Conservation (phyloP, 2,329 filamentous ascomycete species). For the Microdochium bolleyi region DNA sequence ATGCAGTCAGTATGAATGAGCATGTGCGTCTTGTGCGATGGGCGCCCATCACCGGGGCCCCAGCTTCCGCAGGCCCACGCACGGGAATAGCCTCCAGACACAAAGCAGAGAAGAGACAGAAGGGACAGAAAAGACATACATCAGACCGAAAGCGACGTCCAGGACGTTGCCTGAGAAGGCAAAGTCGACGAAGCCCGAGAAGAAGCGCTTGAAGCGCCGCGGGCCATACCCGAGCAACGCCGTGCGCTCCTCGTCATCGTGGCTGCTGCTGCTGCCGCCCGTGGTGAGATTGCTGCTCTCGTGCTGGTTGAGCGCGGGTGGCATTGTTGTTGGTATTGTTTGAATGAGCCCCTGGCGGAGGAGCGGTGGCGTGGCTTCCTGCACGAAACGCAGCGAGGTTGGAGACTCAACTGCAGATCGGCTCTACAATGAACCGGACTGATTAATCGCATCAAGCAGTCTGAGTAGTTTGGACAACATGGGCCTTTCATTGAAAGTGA, state of each 20-base stretch:
- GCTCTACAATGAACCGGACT: too few species aligned
- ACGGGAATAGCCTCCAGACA: background rate
- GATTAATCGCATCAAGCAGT: too few species aligned
- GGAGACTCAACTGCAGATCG: too few species aligned
- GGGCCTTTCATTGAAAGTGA: too few species aligned
- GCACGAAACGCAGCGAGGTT: too few species aligned
- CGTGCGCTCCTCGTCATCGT: constrained; percentile 23
- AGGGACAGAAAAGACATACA: constrained; percentile 37
- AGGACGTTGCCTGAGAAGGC: constrained; percentile 68
- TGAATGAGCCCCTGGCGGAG: too few species aligned
- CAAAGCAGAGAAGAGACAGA: constrained; percentile 2
- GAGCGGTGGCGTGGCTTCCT: too few species aligned
- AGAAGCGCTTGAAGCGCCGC: constrained; percentile 40
- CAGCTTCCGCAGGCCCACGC: too few species aligned
- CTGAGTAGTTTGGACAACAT: too few species aligned
- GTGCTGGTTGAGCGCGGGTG: background rate
- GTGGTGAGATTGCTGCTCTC: background rate
- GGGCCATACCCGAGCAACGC: constrained; percentile 39
- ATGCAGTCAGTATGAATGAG: too few species aligned
- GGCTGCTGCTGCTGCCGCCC: background rate
- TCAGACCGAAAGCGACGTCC: constrained; percentile 67
- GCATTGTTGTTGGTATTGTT: background rate
- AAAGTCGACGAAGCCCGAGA: constrained; percentile 63
- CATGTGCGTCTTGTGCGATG: too few species aligned
- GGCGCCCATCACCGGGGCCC: too few species aligned